Conservation (phyloP, 208 protist genomes). For the Leishmania gerbilli region DNA sequence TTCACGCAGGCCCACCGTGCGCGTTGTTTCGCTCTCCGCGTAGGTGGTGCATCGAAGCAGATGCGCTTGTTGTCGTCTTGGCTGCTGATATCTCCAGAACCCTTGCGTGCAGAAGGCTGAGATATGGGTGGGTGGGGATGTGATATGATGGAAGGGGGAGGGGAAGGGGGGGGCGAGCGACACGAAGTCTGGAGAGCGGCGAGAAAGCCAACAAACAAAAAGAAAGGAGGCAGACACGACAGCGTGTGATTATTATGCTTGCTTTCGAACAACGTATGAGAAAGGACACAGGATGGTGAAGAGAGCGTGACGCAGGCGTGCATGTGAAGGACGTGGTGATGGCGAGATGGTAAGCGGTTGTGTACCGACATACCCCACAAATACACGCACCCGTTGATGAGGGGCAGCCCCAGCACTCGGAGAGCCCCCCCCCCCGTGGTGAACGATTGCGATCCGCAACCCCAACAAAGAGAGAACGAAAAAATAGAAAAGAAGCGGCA, state of each 20-base stretch:
- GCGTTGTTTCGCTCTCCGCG: not conserved
- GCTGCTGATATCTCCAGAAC: not conserved
- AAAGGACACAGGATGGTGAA: not conserved
- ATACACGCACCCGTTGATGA: not conserved
- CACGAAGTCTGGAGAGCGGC: not conserved
- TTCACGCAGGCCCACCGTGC: not conserved
- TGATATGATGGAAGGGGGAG: not conserved
- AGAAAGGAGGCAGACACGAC: not conserved
- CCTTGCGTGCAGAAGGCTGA: not conserved
- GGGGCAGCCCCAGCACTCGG: not conserved
- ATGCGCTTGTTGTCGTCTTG: not conserved
- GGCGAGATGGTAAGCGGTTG: not conserved
- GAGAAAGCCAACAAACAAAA: not conserved
- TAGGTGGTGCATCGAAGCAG: not conserved
- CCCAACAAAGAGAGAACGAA: not conserved
- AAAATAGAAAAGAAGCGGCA: not conserved
- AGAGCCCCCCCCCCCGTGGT: not conserved
- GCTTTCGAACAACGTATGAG: not conserved
- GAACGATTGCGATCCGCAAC: not conserved
- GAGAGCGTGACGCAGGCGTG: not conserved
- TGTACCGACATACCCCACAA: not conserved
- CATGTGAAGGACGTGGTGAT: not conserved
- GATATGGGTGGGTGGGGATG: not conserved
- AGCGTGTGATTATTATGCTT: not conserved
- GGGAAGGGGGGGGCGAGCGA: not conserved